These are phyloP conservation scores for Schizothecium vesticola DNA, from an alignment of 495 filamentous ascomycete species.

Conservation along the genomic window DNA sequence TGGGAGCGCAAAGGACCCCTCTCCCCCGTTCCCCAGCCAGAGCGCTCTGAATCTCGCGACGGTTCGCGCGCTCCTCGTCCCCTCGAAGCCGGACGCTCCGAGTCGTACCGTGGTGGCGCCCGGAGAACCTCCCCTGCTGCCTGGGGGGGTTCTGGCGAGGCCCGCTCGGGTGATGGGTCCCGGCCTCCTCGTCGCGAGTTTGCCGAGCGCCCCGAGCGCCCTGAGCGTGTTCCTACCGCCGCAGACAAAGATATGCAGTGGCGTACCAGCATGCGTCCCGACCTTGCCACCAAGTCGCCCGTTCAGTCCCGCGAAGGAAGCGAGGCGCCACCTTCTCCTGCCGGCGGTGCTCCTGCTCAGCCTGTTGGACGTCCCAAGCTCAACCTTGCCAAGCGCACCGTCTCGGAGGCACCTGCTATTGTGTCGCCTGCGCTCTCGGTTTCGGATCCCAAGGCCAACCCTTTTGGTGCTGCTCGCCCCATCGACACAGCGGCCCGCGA, in stretches of 20 bases:
- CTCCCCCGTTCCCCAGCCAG: conserved; percentile 57
- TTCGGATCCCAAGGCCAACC: conserved; percentile 73
- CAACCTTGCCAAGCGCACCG: conserved; percentile 82
- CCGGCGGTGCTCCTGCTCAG: conserved; percentile 39
- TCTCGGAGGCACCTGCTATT: conserved; percentile 61
- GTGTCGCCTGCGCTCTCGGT: conserved; percentile 41
- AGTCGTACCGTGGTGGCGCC: conserved; percentile 48
- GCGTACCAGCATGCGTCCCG: conserved; percentile 77
- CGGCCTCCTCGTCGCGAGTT: conserved; percentile 79
- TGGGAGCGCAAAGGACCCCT: conserved; percentile 96
- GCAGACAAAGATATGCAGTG: conserved; percentile 84
- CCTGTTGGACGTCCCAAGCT: conserved; percentile 65
- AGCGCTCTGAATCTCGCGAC: conserved; percentile 55
- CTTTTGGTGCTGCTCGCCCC: conserved; percentile 84
- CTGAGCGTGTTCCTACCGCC: conserved; percentile 71
- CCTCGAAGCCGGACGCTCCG: conserved; percentile 51
- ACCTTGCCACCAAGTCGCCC: conserved; percentile 47
- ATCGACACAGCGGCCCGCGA: conserved; percentile 86
- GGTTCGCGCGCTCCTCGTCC: conserved; percentile 59
- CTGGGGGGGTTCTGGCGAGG: conserved; percentile 68
- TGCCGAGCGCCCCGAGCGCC: conserved; percentile 65
- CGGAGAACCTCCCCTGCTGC: conserved; percentile 66
- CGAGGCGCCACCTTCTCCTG: conserved; percentile 66
- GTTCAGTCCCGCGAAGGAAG: conserved; percentile 48
- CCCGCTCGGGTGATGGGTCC: conserved; percentile 68